Percentiles rank a stretch among this genome's conserved stretches.
phyloP scores from a whole-genome alignment of 352 stramenopile genomes.

The Globisporangium nunn region DNA sequence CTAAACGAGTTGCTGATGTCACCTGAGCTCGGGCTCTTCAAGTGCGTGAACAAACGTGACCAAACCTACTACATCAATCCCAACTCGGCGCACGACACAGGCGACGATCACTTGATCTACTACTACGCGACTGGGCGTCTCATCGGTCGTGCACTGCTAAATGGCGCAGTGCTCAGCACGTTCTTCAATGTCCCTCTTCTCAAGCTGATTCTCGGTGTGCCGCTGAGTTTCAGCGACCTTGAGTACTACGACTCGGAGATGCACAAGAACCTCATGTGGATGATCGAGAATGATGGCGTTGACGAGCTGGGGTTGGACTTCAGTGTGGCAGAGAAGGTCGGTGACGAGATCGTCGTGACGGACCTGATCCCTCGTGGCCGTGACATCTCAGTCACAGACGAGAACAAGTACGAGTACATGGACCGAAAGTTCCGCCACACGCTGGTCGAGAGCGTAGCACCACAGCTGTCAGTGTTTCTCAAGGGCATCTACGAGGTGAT shows the following conservation, averaged over 20 bases:
- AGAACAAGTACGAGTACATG: slow-evolving; percentile 89
- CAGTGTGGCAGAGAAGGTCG: slow-evolving; percentile 17
- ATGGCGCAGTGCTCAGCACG: slow-evolving; percentile 89
- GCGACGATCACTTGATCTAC: slow-evolving; percentile 54
- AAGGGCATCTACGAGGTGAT: slow-evolving; percentile 92
- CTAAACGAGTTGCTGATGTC: slow-evolving; percentile 54
- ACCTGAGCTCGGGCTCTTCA: slow-evolving; percentile 41
- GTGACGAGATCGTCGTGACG: slow-evolving; percentile 16
- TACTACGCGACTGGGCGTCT: slow-evolving; percentile 56
- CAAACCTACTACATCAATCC: slow-evolving; percentile 58
- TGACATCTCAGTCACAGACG: slow-evolving; percentile 77
- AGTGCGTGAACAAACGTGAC: slow-evolving; percentile 46
- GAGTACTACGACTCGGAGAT: slow-evolving; percentile 33
- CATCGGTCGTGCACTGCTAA: slow-evolving; percentile 55
- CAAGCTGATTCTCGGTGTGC: slow-evolving; percentile 95
- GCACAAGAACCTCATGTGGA: slow-evolving; percentile 45
- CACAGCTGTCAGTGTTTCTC: slow-evolving; percentile 72
- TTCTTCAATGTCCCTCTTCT: slow-evolving; percentile 94
- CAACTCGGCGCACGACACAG: slow-evolving; percentile 37
- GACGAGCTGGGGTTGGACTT: slow-evolving; percentile 38
- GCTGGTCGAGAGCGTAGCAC: slow-evolving; percentile 81
- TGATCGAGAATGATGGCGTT: slow-evolving; percentile 29
- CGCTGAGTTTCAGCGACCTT: slow-evolving; percentile 81
- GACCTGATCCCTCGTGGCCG: slow-evolving; percentile 35
- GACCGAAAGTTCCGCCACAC: slow-evolving; percentile 87